A percentile compares a stretch with the other conserved stretches of the same genome.
Evolutionary conservation across 805 yeast species (phyloP).

Genomic region (Wickerhamomyces strasburgensis): DNA sequence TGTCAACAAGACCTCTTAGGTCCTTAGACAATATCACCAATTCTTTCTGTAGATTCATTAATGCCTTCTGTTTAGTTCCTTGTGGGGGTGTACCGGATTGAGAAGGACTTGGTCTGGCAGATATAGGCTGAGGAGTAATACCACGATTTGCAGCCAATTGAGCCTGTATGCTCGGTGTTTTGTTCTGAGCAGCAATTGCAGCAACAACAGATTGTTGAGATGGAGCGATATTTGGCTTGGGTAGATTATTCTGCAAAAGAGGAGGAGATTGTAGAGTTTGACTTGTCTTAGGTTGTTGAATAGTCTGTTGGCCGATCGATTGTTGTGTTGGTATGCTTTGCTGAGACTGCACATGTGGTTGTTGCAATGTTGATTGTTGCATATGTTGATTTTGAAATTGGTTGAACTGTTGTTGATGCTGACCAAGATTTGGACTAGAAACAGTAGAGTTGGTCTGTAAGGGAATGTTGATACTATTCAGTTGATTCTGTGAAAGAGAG

Average conservation of each 20-base stretch:
- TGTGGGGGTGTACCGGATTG: not conserved
- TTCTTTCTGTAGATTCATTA: slow-evolving; percentile 82
- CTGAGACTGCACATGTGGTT: slow-evolving; percentile 1
- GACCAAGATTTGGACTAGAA: not conserved
- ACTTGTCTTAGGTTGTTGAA: not conserved
- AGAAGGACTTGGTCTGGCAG: slow-evolving; percentile 25
- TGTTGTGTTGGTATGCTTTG: slow-evolving; percentile 1
- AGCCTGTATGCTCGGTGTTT: slow-evolving; percentile 24
- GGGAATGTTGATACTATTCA: slow-evolving; percentile 2
- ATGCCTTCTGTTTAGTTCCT: too few relatives aligned
- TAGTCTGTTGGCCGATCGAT: not conserved
- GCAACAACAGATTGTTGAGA: not conserved
- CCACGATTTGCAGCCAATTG: slow-evolving; percentile 32
- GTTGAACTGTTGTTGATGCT: slow-evolving; percentile 5
- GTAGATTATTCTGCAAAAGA: slow-evolving; percentile 1
- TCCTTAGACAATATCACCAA: slow-evolving; percentile 75
- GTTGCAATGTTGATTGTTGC: slow-evolving; percentile 1
- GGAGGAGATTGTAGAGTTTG: not conserved
- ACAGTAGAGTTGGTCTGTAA: not conserved
- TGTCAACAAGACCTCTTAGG: slow-evolving; percentile 61
- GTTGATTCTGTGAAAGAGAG: not conserved
- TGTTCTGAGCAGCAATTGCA: slow-evolving; percentile 3
- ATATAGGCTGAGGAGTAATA: slow-evolving; percentile 11
- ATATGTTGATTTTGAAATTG: too few relatives aligned
- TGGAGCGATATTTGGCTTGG: not conserved